Evolutionary conservation across 306 rosid species (phyloP).

Genomic region (Oxytropis ochrocephala): DNA sequence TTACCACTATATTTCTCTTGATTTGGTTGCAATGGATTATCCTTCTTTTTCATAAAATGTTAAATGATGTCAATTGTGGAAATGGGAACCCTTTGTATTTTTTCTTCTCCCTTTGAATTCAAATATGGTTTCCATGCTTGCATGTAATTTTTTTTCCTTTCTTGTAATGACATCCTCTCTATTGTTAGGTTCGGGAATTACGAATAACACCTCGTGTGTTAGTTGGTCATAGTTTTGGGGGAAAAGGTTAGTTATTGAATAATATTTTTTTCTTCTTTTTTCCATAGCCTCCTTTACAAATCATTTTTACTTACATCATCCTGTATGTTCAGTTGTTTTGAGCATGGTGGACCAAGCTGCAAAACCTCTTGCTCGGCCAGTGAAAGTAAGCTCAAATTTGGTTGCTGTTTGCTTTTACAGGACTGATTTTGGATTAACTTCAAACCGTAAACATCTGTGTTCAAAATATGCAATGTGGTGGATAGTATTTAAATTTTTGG

Average conservation of each 20-base stretch:
- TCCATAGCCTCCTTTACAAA: constrained; percentile 1
- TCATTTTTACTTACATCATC: constrained; percentile 20
- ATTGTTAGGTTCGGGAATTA: constrained; percentile 57
- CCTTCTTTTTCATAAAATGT: constrained; percentile 1
- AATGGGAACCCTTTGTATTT: constrained; percentile 1
- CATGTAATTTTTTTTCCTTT: not conserved
- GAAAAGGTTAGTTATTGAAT: constrained; percentile 59
- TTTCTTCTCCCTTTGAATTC: not conserved
- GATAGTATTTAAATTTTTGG: not conserved
- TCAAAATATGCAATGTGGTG: not conserved
- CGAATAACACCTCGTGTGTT: constrained; percentile 81
- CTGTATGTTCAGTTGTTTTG: constrained; percentile 57
- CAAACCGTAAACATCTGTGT: not conserved
- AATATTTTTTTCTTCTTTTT: not conserved
- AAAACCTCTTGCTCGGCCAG: constrained; percentile 96
- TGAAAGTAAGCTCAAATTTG: constrained; percentile 49
- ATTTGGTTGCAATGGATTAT: not conserved
- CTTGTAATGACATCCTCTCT: constrained; percentile 14
- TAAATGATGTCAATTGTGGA: not conserved
- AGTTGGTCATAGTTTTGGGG: constrained; percentile 98
- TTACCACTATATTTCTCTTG: not conserved
- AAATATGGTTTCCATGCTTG: not conserved
- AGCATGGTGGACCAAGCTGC: constrained; percentile 99
- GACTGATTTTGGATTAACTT: not conserved
- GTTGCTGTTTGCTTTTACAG: constrained; percentile 6